Conservation (phyloP, 2,329 filamentous ascomycete species). For the Verticillium zaregamsianum region DNA sequence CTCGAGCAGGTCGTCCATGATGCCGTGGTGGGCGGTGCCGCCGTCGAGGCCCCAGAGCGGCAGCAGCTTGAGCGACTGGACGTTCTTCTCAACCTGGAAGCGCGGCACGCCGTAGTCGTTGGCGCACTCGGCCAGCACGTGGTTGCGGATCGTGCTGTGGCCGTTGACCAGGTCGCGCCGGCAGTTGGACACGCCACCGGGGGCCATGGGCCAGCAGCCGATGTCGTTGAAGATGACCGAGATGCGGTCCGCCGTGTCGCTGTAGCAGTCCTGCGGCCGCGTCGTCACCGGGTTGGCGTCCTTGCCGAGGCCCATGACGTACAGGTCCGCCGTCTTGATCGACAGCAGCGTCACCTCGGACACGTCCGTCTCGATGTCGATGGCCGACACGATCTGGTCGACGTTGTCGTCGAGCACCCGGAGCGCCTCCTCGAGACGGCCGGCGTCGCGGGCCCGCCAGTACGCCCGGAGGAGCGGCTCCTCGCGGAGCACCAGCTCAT, state of each 20-base stretch:
- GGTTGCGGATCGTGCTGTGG: conserved; percentile 47
- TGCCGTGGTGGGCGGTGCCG: conserved; percentile 45
- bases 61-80: conserved; percentile 49
- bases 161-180: conserved; percentile 51
- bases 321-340: conserved; percentile 34
- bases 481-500: conserved; percentile 41
- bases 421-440: conserved; percentile 36
- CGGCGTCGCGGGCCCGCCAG: conserved; percentile 38
- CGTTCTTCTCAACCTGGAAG: conserved; percentile 50
- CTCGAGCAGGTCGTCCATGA: conserved; percentile 50
- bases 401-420: conserved; percentile 33
- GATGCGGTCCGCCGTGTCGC: conserved; percentile 41
- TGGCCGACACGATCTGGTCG: conserved; percentile 29
- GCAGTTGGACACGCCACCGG: conserved; percentile 52
- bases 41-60: conserved; percentile 52
- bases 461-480: conserved; percentile 40
- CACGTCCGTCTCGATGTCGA: conserved; percentile 32
- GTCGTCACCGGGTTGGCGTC: conserved; percentile 35
- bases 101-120: conserved; percentile 52
- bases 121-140: conserved; percentile 50
- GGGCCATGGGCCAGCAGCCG: conserved; percentile 49
- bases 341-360: conserved; percentile 31
- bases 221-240: conserved; percentile 49
- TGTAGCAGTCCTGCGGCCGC: conserved; percentile 34
- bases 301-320: conserved; percentile 35